Evolutionary conservation across 768 basidiomycete genomes (phyloP), one percentile per base, ranked within the genome.

Genomic region (Nidula microcarpa): DNA sequence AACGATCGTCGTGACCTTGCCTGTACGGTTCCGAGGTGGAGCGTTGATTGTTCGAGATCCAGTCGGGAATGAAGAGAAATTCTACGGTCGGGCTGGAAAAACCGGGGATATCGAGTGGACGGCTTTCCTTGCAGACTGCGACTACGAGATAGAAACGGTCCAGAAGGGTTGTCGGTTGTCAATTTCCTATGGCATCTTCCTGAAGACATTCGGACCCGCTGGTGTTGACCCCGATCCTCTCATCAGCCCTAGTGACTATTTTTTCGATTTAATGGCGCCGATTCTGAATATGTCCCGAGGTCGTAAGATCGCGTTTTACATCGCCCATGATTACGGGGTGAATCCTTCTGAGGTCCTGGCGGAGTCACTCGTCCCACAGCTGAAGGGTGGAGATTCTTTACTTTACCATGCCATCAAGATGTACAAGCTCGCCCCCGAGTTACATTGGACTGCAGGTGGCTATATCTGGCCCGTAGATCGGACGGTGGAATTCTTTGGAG

Each of bases 371-470:
- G 81, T 89, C 13, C 86, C 90, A 39, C 61, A 92, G 90, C 68
- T 92, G 47, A 90, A 88, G 70, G 89, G 87, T 35, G 84, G 84
- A 17, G 90, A 92, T 60, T 82, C 85, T 4, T 65, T 89, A 33
- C 67, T 92, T 6, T 90, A 89, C 65, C 86, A 89, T 49, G 86
- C 89, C 2, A 69, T 91, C 64, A 89, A 87, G 65, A 66, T 86
- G 37, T 89, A 84, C 74, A 90, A 90, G 55, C 81, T 92, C 45
- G 66, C 71, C 1, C 87, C 88, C 0, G 87, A 87, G 55, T 76
- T 92, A 1, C 87, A 87, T 54, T 92, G 88, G 86, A 82, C 85
- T 14, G 90, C 91, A 33, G 89, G 89, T 1, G 89, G 89, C 16
- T 91, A 87, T 65, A 75, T 92, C 55, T 92, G 91, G 90, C 84